phyloP scores from a whole-genome alignment of 768 basidiomycete genomes.

The Leccinellum albellum region DNA sequence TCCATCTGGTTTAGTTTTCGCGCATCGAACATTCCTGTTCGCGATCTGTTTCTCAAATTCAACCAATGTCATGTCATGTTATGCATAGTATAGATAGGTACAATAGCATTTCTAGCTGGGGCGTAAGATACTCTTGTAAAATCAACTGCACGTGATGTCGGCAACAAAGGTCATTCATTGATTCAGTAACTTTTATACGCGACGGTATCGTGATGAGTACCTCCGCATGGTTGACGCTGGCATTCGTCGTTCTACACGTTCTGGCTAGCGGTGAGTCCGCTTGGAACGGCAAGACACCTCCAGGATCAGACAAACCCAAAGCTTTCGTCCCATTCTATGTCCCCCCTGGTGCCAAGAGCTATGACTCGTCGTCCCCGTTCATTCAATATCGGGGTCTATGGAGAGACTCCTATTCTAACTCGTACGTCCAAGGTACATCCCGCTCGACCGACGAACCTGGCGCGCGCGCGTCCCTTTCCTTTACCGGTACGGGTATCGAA shows the following conservation, averaged over 20 bases:
- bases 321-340: constrained; percentile 69
- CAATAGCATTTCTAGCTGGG: constrained; percentile 27
- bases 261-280: constrained; percentile 39
- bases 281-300: constrained; percentile 63
- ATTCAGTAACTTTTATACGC: not conserved
- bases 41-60: constrained; percentile 16
- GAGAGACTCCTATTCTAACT: constrained; percentile 49
- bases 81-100: constrained; percentile 33
- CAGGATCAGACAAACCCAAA: constrained; percentile 42
- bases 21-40: constrained; percentile 26
- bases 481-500: constrained; percentile 73
- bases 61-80: constrained; percentile 28
- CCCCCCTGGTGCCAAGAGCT: constrained; percentile 66
- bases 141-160: constrained; percentile 24
- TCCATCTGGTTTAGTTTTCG: constrained; percentile 17
- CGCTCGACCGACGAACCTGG: constrained; percentile 46
- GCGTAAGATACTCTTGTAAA: constrained; percentile 12
- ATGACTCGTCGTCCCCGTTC: constrained; percentile 67
- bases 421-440: constrained; percentile 48
- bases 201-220: not conserved
- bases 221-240: constrained; percentile 2
- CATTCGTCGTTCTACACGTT: constrained; percentile 1
- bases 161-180: not conserved
- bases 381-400: constrained; percentile 60
- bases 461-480: constrained; percentile 54